Evolutionary conservation across 2,329 filamentous ascomycete species (phyloP).

Genomic region (Aspergillus sojae): DNA sequence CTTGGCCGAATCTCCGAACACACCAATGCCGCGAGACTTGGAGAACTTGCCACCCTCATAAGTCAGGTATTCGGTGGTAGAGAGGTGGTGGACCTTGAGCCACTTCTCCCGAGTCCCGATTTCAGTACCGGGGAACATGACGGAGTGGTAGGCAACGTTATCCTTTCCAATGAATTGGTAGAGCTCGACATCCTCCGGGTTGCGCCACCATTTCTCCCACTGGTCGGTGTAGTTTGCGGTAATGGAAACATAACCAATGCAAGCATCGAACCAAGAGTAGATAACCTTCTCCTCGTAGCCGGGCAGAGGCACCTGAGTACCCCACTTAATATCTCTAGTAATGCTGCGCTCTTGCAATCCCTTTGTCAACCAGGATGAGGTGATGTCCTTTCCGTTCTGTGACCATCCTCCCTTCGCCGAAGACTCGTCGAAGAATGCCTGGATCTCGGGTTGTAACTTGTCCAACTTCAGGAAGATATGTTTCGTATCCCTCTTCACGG

Average conservation of each 20-base stretch:
- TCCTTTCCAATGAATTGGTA: conserved; percentile 98
- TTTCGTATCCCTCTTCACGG: conserved; percentile 79
- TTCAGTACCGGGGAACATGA: conserved; percentile 88
- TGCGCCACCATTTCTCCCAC: conserved; percentile 94
- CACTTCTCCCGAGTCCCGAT: conserved; percentile 82
- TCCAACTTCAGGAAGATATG: conserved; percentile 90
- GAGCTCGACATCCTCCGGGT: conserved; percentile 81
- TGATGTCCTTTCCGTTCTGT: conserved; percentile 48
- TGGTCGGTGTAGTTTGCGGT: conserved; percentile 84
- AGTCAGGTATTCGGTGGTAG: conserved; percentile 86
- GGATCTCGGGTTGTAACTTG: conserved; percentile 74
- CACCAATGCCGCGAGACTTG: conserved; percentile 85
- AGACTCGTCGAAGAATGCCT: conserved; percentile 74
- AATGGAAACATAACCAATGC: conserved; percentile 94
- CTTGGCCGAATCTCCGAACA: conserved; percentile 87
- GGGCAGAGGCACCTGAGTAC: conserved; percentile 62
- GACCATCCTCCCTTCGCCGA: conserved; percentile 67
- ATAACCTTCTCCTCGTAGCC: conserved; percentile 78
- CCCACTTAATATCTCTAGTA: conserved; percentile 91
- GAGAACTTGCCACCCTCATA: conserved; percentile 91
- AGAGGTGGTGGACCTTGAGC: conserved; percentile 87
- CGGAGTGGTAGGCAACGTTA: conserved; percentile 83
- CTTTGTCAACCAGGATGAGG: conserved; percentile 61
- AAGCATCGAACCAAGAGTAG: conserved; percentile 92
- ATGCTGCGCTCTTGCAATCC: conserved; percentile 86